These are phyloP conservation scores for Tremella mesenterica DNA, from an alignment of 768 basidiomycete genomes.

Conservation along the genomic window DNA sequence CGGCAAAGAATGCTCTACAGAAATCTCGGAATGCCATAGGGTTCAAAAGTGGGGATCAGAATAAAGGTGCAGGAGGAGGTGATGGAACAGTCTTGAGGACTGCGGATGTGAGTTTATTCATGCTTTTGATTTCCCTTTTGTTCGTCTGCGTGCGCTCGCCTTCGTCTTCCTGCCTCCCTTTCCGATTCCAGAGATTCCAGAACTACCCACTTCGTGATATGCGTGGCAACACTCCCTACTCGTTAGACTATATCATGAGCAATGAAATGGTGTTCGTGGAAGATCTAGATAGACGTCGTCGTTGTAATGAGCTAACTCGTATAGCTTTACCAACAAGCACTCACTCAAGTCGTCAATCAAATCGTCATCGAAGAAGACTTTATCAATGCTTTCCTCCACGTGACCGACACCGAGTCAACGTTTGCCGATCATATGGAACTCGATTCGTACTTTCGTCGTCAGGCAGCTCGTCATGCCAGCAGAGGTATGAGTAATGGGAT, in stretches of 20 bases:
- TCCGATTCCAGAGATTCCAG: not conserved
- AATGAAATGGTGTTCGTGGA: too few relatives aligned
- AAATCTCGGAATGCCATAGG: constrained; percentile 80
- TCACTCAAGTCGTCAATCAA: constrained; percentile 60
- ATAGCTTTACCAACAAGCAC: constrained; percentile 64
- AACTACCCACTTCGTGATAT: too few relatives aligned
- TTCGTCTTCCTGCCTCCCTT: too few relatives aligned
- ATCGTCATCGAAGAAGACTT: constrained; percentile 81
- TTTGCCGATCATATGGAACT: constrained; percentile 93
- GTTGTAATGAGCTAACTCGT: not conserved
- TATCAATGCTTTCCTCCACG: constrained; percentile 82
- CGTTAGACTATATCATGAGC: too few relatives aligned
- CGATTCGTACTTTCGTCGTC: constrained; percentile 86
- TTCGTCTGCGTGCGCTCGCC: too few relatives aligned
- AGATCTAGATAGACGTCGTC: too few relatives aligned
- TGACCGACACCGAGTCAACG: constrained; percentile 76
- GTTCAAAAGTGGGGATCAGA: constrained; percentile 44
- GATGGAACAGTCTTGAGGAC: constrained; percentile 58
- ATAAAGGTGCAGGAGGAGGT: constrained; percentile 53
- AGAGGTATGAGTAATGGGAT: constrained; percentile 57
- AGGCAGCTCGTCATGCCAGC: constrained; percentile 63
- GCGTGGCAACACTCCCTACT: too few relatives aligned
- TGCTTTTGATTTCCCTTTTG: too few relatives aligned
- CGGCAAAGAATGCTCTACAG: constrained; percentile 51
- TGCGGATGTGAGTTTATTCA: constrained; percentile 55